Evolutionary conservation across 2,329 filamentous ascomycete species (phyloP).

Genomic region (Stachybotrys elegans): DNA sequence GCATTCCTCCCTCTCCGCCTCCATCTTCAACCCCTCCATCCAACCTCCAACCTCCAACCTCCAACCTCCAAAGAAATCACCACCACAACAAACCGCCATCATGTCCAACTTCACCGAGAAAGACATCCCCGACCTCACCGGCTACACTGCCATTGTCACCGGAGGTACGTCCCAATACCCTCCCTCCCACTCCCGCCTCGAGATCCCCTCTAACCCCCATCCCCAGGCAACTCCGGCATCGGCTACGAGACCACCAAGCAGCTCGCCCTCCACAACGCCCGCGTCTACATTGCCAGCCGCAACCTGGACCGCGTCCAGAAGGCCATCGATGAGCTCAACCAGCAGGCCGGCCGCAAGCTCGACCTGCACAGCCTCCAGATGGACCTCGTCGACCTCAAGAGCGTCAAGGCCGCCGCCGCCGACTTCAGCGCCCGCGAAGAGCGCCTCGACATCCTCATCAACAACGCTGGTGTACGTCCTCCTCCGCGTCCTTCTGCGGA

Average conservation of each 20-base stretch:
- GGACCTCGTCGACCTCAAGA: conserved; percentile 8
- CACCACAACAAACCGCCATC: neutral
- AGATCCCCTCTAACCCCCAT: neutral
- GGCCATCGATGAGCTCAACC: conserved; percentile 14
- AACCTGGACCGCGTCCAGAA: conserved; percentile 13
- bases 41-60: neutral
- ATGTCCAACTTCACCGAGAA: conserved; percentile 5
- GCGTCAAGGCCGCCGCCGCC: conserved; percentile 10
- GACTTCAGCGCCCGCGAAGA: conserved; percentile 12
- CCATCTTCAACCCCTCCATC: too few species aligned
- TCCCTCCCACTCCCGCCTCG: neutral
- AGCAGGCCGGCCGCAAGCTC: conserved; percentile 4
- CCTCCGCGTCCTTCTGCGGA: conserved; percentile 5
- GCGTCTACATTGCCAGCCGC: conserved; percentile 17
- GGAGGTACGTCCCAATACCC: conserved; percentile 10
- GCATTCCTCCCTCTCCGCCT: too few species aligned
- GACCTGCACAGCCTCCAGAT: conserved; percentile 17
- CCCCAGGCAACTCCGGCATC: conserved; percentile 15
- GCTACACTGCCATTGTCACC: conserved; percentile 16
- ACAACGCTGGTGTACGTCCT: conserved; percentile 13
- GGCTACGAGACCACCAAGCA: conserved; percentile 17
- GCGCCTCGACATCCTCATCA: conserved; percentile 15
- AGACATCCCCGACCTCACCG: conserved; percentile 15
- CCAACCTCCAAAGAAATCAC: neutral
- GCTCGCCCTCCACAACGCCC: conserved; percentile 13